phyloP scores from a whole-genome alignment of 1,284 basidiomycete species.

The Moesziomyces aphidis region DNA sequence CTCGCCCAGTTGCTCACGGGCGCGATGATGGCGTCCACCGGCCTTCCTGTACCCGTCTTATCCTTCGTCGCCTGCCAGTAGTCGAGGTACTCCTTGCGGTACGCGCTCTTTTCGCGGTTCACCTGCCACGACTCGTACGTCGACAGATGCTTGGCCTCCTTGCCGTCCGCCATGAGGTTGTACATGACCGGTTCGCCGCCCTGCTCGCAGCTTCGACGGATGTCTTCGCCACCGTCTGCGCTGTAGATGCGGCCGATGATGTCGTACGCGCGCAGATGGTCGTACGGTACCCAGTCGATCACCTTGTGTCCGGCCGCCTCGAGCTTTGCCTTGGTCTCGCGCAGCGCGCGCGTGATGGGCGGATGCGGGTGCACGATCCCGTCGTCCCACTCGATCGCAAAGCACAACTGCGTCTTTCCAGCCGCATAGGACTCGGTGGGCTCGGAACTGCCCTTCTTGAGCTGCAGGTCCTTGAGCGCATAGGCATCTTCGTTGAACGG shows the following conservation, averaged over 20 bases:
- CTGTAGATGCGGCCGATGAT: slow-evolving; percentile 54
- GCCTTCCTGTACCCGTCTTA: slow-evolving; percentile 71
- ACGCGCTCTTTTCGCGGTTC: slow-evolving; percentile 65
- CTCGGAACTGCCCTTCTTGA: slow-evolving; percentile 20
- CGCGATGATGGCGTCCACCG: slow-evolving; percentile 75
- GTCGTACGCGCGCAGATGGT: slow-evolving; percentile 55
- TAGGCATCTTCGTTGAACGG: slow-evolving; percentile 44
- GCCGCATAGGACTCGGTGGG: slow-evolving; percentile 1
- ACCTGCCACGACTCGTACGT: slow-evolving; percentile 75
- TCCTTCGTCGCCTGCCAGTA: slow-evolving; percentile 73
- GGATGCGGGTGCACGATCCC: slow-evolving; percentile 67
- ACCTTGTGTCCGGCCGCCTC: slow-evolving; percentile 51
- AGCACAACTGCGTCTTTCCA: slow-evolving; percentile 21
- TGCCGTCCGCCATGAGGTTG: slow-evolving; percentile 15
- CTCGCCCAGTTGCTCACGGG: slow-evolving; percentile 73
- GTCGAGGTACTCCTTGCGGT: slow-evolving; percentile 72
- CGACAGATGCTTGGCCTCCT: slow-evolving; percentile 45
- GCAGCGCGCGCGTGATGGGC: slow-evolving; percentile 67
- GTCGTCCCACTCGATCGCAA: slow-evolving; percentile 64
- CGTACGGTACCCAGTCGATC: slow-evolving; percentile 34
- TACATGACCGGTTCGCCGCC: slow-evolving; percentile 55
- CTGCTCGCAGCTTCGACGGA: slow-evolving; percentile 28
- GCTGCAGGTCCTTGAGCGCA: slow-evolving; percentile 28
- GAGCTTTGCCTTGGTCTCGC: slow-evolving; percentile 57
- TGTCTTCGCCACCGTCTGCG: slow-evolving; percentile 55